Percentiles rank a stretch among this genome's conserved stretches.
Conservation (phyloP, 1,284 basidiomycete species). For the Boletus mariae region DNA sequence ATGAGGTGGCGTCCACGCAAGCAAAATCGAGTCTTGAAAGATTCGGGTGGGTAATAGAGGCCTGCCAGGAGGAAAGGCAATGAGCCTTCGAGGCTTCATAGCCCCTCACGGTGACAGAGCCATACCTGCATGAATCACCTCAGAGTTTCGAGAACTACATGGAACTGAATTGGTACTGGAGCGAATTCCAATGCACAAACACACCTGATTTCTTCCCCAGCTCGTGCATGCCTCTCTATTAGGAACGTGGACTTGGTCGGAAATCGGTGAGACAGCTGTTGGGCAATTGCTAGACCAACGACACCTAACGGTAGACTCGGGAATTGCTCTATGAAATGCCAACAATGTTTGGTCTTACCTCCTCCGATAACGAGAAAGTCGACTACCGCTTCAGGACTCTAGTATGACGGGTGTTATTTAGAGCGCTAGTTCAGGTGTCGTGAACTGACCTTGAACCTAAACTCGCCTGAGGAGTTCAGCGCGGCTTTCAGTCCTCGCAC, state of each 20-base stretch:
- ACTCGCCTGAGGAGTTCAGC: constrained; percentile 59
- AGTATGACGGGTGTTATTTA: constrained; percentile 2
- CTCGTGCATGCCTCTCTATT: constrained; percentile 73
- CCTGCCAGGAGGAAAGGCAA: constrained; percentile 39
- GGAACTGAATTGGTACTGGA: background rate
- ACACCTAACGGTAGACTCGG: constrained; percentile 50
- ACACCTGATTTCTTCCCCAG: constrained; percentile 84
- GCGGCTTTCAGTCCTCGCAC: constrained; percentile 55
- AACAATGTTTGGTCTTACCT: constrained; percentile 44
- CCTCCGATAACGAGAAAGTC: constrained; percentile 93
- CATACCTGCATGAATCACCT: constrained; percentile 89
- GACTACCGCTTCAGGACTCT: constrained; percentile 72
- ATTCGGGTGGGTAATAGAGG: constrained; percentile 80
- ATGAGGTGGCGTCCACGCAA: constrained; percentile 84
- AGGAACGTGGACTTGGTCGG: constrained; percentile 78
- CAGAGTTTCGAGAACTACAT: constrained; percentile 86
- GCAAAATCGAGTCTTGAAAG: constrained; percentile 86
- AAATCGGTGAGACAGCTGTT: constrained; percentile 65
- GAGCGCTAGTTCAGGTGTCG: background rate
- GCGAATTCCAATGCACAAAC: constrained; percentile 8
- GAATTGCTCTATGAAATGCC: background rate
- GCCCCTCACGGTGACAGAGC: background rate
- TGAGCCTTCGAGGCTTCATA: background rate
- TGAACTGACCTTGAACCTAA: constrained; percentile 55
- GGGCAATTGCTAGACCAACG: constrained; percentile 85